These are phyloP conservation scores for Yamadazyma taylorii DNA, from an alignment of 1,139 yeast species.

Conservation along the genomic window DNA sequence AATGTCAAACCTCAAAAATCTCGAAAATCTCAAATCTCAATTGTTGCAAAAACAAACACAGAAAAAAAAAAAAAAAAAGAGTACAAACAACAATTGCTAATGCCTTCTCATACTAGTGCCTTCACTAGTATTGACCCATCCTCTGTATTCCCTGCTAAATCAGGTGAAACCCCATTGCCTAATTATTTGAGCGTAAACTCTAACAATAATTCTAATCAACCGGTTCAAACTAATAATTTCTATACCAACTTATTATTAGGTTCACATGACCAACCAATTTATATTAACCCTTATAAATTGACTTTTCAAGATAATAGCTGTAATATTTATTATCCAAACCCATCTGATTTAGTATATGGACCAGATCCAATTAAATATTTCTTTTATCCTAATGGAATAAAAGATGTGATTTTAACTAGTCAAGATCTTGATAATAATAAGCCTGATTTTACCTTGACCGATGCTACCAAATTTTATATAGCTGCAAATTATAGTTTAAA, in stretches of 20 bases:
- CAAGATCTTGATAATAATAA: constrained; percentile 19
- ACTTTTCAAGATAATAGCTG: constrained; percentile 38
- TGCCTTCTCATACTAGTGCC: constrained; percentile 27
- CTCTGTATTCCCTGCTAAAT: constrained; percentile 39
- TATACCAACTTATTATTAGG: constrained; percentile 72
- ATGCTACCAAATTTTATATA: constrained; percentile 22
- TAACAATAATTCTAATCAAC: constrained; percentile 35
- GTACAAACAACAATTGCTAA: too few species aligned
- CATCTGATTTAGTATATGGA: constrained; percentile 59
- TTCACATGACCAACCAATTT: constrained; percentile 55
- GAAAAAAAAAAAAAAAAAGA: not conserved
- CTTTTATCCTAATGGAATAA: constrained; percentile 28
- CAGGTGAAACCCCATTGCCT: constrained; percentile 42
- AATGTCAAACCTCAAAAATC: too few species aligned
- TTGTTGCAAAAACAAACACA: constrained; percentile 2
- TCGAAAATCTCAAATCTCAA: not conserved
- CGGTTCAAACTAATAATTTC: constrained; percentile 75
- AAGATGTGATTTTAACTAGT: constrained; percentile 25
- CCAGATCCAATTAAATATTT: constrained; percentile 51
- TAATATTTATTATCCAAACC: constrained; percentile 59
- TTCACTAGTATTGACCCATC: constrained; percentile 48
- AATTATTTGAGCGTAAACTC: constrained; percentile 28
- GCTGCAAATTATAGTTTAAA: constrained; percentile 18
- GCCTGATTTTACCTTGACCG: constrained; percentile 23
- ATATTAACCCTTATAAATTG: constrained; percentile 77